These are phyloP conservation scores for Liquidambar formosana DNA, from an alignment of 164 flowering plant genomes.

Conservation along the genomic window DNA sequence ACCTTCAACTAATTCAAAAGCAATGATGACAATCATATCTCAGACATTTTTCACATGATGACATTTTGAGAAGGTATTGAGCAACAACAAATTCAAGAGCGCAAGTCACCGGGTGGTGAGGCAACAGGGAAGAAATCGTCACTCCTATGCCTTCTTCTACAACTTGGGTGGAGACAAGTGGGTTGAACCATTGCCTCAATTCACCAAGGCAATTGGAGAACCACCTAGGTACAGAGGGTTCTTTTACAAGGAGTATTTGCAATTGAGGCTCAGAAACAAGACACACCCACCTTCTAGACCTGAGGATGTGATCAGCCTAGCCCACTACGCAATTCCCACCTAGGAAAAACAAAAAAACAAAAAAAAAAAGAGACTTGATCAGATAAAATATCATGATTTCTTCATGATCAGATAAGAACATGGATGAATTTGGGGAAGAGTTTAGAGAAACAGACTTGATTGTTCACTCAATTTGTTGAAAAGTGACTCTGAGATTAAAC, in stretches of 20 bases:
- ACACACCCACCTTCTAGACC: constrained; percentile 51
- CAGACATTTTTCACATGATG: no score
- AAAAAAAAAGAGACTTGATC: no score
- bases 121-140: constrained; percentile 25
- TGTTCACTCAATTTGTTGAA: no score
- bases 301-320: constrained; percentile 47
- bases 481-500: no score
- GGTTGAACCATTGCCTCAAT: constrained; percentile 45
- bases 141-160: constrained; percentile 49
- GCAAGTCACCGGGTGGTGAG: constrained; percentile 55
- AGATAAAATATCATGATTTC: no score
- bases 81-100: constrained; percentile 49
- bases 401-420: no score
- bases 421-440: no score
- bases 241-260: constrained; percentile 44
- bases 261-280: constrained; percentile 50
- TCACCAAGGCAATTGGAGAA: constrained; percentile 31
- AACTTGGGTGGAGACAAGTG: constrained; percentile 42
- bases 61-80: constrained; percentile 30
- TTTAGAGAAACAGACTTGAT: no score
- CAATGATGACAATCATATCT: no score
- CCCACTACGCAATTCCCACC: constrained; percentile 35
- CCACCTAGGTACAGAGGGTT: constrained; percentile 49
- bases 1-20: no score
- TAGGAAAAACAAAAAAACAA: no score